Evolutionary conservation across 129 eudicot species (phyloP), one percentile per base, ranked within the genome.

Genomic region (Logfia minima): DNA sequence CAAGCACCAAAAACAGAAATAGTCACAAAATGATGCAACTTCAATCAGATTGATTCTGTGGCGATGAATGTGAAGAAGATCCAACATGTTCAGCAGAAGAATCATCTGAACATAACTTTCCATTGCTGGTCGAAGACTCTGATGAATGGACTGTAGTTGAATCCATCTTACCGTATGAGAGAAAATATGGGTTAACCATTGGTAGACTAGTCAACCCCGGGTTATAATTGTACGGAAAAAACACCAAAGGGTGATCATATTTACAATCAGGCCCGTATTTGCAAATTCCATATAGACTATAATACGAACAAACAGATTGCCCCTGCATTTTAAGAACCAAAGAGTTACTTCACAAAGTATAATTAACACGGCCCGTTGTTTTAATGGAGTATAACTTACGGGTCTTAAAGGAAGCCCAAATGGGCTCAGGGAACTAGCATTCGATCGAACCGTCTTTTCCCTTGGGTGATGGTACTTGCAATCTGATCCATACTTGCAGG

Each of bases 401-500:
- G 95, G 95, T 79, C 95, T 74, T 26, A 87, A 67, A 41, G 98
- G 96, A 60, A 93, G 95, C 32, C 96, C 95, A 70, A 90, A 86
- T 28, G 91, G 95, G 59, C 90, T 86, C 66, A 90, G 23, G 35
- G 80, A 76, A 72, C 71, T 63, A 17, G 83, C 72, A 61, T 74
- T 53, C 0, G 72, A 29, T 67, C 86, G 87, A 62, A 83, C 77
- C 59, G 72, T 52, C 81, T 74, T 87, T 69, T 87, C 91, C 61
- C 85, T 84, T 9, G 92, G 93, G 83, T 90, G 96, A 80, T 89
- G 87, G 81, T 85, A 92, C 86, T 85, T 89, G 90, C 98, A 92
- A 52, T 81, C 84, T 31, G 87, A 34, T 56, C 96, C 96, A 71
- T 87, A 87, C 68, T 92, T 92, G 82, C 96, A 92, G 80, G 71